A percentile compares a stretch with the other conserved stretches of the same genome.
Evolutionary conservation across 352 stramenopile species (phyloP).

Genomic region (Plasmopara muralis): DNA sequence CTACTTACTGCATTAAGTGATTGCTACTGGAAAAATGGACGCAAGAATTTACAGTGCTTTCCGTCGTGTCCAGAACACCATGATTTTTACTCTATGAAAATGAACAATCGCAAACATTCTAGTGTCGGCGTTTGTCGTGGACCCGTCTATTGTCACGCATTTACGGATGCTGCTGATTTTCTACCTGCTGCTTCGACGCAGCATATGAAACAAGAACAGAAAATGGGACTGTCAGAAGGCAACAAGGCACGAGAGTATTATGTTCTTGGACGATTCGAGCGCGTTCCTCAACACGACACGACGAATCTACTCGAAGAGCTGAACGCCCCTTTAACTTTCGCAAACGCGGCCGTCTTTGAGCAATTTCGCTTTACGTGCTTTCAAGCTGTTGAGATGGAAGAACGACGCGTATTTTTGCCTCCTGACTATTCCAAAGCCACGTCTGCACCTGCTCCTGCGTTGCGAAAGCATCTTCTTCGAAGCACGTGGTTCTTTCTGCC

Average conservation of each 20-base stretch:
- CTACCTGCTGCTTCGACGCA: slow-evolving; percentile 25
- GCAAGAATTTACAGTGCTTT: slow-evolving; percentile 88
- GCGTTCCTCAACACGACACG: slow-evolving; percentile 56
- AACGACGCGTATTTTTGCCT: slow-evolving; percentile 37
- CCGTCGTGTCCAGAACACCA: slow-evolving; percentile 78
- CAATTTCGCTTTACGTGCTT: slow-evolving; percentile 76
- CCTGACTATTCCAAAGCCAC: neutral
- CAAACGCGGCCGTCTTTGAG: slow-evolving; percentile 46
- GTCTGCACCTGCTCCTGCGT: too few relatives aligned
- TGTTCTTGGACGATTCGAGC: slow-evolving; percentile 75
- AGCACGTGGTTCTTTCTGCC: slow-evolving; percentile 84
- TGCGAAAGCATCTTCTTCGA: slow-evolving; percentile 26
- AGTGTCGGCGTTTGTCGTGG: slow-evolving; percentile 77
- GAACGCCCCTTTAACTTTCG: slow-evolving; percentile 36
- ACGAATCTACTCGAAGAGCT: slow-evolving; percentile 44
- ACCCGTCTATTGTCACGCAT: slow-evolving; percentile 70
- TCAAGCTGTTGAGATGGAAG: slow-evolving; percentile 76
- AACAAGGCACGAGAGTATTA: slow-evolving; percentile 50
- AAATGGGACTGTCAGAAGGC: slow-evolving; percentile 30
- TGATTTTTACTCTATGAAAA: slow-evolving; percentile 89
- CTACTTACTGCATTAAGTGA: slow-evolving; percentile 55
- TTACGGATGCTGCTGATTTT: slow-evolving; percentile 28
- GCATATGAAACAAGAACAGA: slow-evolving; percentile 56
- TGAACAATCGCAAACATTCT: slow-evolving; percentile 84
- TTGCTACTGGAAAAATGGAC: slow-evolving; percentile 88